These are phyloP conservation scores for Flaveria brownii DNA, from an alignment of 129 eudicot species.

Conservation along the genomic window DNA sequence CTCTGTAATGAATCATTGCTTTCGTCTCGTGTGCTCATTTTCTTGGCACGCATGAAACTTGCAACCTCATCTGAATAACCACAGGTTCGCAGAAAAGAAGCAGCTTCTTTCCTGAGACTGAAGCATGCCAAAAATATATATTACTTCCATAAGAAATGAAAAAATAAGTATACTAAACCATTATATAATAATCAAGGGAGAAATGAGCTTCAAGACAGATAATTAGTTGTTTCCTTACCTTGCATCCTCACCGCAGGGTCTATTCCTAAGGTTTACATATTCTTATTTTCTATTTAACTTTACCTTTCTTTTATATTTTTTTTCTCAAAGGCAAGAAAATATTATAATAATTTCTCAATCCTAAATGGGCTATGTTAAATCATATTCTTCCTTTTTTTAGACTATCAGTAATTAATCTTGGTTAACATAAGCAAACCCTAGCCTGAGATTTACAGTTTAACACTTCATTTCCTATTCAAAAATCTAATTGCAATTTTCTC, in stretches of 20 bases:
- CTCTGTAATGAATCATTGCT: slow-evolving; percentile 33
- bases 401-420: no score
- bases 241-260: not conserved
- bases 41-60: slow-evolving; percentile 55
- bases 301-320: not conserved
- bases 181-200: not conserved
- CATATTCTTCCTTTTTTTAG: not conserved
- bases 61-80: slow-evolving; percentile 72
- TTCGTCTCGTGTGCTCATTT: slow-evolving; percentile 40
- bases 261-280: not conserved
- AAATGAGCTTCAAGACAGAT: no score
- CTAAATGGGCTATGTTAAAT: not conserved
- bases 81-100: slow-evolving; percentile 52
- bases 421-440: not conserved
- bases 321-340: not conserved
- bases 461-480: not conserved
- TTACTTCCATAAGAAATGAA: not conserved
- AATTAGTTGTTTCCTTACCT: not conserved
- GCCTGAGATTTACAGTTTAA: not conserved
- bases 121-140: slow-evolving; percentile 15
- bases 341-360: not conserved
- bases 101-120: slow-evolving; percentile 80
- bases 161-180: not conserved
- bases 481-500: not conserved
- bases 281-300: not conserved